A percentile compares a stretch with the other conserved stretches of the same genome.
phyloP scores from a whole-genome alignment of 2,329 filamentous ascomycete genomes.

The Phyllosticta paracitricarpa region DNA sequence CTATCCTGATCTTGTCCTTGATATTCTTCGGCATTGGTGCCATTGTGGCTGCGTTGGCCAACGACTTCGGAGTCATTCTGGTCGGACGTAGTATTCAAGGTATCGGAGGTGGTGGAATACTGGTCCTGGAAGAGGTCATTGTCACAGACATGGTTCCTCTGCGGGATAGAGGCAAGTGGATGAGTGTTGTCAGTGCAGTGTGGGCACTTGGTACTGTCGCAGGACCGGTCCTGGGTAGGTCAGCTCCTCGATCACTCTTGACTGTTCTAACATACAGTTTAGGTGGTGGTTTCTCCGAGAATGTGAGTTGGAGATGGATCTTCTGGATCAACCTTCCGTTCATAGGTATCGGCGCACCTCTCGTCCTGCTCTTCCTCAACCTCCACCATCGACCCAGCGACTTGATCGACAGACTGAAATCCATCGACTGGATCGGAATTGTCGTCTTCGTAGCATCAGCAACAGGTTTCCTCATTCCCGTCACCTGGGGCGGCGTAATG shows the following conservation, averaged over 20 bases:
- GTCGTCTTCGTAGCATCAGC: constrained; percentile 50
- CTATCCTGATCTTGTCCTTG: constrained; percentile 27
- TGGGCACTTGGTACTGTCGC: constrained; percentile 48
- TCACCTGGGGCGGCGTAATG: constrained; percentile 57
- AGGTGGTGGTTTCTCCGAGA: constrained; percentile 44
- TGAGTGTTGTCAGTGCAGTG: constrained; percentile 32
- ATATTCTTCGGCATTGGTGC: constrained; percentile 27
- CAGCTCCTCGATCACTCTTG: not conserved
- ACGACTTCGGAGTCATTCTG: constrained; percentile 30
- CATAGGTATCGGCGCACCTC: constrained; percentile 37
- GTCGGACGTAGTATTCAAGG: constrained; percentile 31
- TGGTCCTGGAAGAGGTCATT: constrained; percentile 34
- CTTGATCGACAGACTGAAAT: constrained; percentile 39
- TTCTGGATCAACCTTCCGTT: constrained; percentile 57
- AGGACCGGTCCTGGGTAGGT: constrained; percentile 34
- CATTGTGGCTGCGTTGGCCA: constrained; percentile 26
- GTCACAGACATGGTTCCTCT: constrained; percentile 38
- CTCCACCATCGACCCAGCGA: constrained; percentile 39
- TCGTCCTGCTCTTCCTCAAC: constrained; percentile 45
- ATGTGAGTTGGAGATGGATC: constrained; percentile 50
- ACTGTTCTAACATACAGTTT: constrained; percentile 2
- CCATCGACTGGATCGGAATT: constrained; percentile 55
- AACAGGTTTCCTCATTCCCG: constrained; percentile 50
- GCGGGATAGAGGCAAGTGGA: constrained; percentile 32
- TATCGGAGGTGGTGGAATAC: constrained; percentile 32